Base-by-base conservation (phyloP, 2,329 filamentous ascomycete species). In the Apiospora malaysiana region DNA sequence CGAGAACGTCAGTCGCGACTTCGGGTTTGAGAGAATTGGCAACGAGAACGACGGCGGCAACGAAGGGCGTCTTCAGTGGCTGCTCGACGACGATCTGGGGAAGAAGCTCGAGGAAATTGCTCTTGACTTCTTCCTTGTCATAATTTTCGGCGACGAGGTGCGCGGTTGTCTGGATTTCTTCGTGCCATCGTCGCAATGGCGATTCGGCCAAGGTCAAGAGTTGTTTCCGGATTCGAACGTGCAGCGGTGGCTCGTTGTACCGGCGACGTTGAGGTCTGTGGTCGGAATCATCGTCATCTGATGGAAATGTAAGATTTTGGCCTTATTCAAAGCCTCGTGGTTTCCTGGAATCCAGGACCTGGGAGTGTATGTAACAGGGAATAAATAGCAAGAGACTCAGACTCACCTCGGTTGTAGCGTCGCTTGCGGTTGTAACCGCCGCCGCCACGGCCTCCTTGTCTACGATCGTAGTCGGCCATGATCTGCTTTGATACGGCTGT, bases 21-120 rank as follows among this genome's bases (percentile, higher is more conserved):
- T 96, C 93, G 5, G 92, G 86, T 78, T 94, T 94, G 76, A 93
- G 83, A 37, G 89, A 88, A 83, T 98, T 98, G 74, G 91, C 88
- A 70, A 94, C 88, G 71, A 97, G 87, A 59, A 97, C 88, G 18
- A 95, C 91, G 25, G 93, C 94, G 12, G 95, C 94, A 47, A 97
- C 88, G 79, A 98, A 98, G 0, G 96, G 95, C n/a, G 94, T 97
- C 86, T 98, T 98, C 81, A 99, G 92, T 0, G 96, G 96, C 83
- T 99, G 96, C 83, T 99, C 96, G 46, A 94, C 81, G 59, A 93
- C 87, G 74, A 98, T 86, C 81, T 95, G 93, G 71, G 95, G 83
- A 9, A 91, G 85, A 42, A 97, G 87, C 71, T 92, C 89, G 74
- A 93, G 85, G 80, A 97, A 97, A 68, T 87, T 90, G 43, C 86